Evolutionary conservation across 257 asterid species (phyloP).

Genomic region (Solanum etuberosum): DNA sequence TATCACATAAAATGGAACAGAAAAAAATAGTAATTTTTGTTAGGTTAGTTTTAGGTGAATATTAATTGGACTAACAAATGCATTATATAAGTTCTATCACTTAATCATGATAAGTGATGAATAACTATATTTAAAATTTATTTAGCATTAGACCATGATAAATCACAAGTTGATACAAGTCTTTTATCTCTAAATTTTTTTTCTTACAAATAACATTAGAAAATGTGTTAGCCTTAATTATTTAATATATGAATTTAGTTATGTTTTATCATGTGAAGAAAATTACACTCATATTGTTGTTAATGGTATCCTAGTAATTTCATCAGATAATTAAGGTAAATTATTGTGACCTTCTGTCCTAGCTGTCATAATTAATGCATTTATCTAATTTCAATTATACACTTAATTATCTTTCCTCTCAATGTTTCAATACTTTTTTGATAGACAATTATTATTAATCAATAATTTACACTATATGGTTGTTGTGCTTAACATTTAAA

Average conservation of each 20-base stretch:
- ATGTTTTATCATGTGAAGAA: background rate
- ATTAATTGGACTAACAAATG: background rate
- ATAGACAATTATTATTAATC: background rate
- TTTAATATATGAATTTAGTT: background rate
- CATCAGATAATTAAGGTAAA: background rate
- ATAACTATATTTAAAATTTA: background rate
- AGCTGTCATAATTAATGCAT: background rate
- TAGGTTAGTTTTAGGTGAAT: background rate
- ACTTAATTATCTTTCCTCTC: background rate
- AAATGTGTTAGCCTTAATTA: background rate
- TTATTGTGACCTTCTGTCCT: background rate
- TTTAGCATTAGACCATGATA: background rate
- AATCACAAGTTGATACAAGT: background rate
- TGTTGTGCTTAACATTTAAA: background rate
- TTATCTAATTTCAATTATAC: background rate
- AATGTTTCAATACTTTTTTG: background rate
- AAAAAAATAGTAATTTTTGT: background rate
- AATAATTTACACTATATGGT: background rate
- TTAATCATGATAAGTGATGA: background rate
- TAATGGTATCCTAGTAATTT: background rate
- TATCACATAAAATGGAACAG: background rate
- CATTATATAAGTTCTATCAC: background rate
- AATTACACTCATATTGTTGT: background rate
- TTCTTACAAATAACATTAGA: no score
- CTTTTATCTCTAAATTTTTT: background rate